Percentiles rank a stretch among this genome's conserved stretches.
Evolutionary conservation across 441 rosid species (phyloP).

Genomic region (Pelargonium exstipulatum): DNA sequence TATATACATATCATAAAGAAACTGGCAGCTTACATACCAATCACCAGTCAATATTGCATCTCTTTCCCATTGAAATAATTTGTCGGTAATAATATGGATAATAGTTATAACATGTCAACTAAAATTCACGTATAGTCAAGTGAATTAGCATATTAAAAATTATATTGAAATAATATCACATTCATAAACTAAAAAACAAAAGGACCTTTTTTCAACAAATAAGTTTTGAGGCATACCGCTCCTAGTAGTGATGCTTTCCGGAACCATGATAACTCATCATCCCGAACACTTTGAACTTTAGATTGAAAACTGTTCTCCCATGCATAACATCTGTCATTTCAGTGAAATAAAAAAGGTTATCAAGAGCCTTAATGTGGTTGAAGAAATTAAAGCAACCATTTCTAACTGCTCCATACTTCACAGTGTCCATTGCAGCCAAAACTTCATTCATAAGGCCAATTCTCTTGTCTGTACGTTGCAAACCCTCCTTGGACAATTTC

Average conservation of each 20-base stretch:
- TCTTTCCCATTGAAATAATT: not conserved
- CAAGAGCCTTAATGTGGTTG: constrained; percentile 2
- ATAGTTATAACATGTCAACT: not conserved
- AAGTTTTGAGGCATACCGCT: constrained; percentile 54
- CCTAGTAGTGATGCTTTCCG: constrained; percentile 75
- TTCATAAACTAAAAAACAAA: constrained; percentile 12
- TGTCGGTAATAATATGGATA: not conserved
- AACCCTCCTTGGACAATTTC: constrained; percentile 91
- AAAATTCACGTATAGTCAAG: not conserved
- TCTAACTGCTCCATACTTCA: constrained; percentile 62
- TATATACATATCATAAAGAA: not conserved
- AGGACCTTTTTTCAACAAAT: constrained; percentile 9
- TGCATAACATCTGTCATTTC: constrained; percentile 80
- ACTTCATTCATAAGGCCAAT: constrained; percentile 98
- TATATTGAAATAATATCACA: constrained; percentile 8
- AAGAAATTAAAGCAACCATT: constrained; percentile 9
- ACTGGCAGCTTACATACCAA: not conserved
- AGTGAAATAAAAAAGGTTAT: constrained; percentile 19
- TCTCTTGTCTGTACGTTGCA: constrained; percentile 96
- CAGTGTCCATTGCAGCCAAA: constrained; percentile 98
- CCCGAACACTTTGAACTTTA: constrained; percentile 74
- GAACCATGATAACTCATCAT: constrained; percentile 95
- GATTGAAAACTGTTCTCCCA: constrained; percentile 97
- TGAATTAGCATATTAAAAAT: constrained; percentile 3
- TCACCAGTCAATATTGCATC: not conserved